A percentile compares a stretch with the other conserved stretches of the same genome.
Evolutionary conservation across 1,284 basidiomycete genomes (phyloP).

Genomic region (Trametes sp.): DNA sequence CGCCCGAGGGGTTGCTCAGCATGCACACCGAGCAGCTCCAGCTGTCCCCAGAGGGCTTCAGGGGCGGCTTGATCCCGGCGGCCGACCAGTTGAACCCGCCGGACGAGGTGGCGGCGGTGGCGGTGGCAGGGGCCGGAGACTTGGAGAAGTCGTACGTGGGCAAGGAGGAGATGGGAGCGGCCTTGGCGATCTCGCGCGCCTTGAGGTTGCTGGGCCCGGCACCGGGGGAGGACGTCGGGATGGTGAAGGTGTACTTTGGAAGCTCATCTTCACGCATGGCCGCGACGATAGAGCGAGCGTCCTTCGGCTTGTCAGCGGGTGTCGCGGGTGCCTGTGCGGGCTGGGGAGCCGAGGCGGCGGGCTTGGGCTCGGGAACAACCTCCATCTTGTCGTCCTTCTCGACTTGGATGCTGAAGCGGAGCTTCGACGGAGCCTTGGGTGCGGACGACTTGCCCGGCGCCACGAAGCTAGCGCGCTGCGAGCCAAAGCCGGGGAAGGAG

Average conservation of each 20-base stretch:
- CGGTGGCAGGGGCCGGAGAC: slow-evolving; percentile 26
- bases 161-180: slow-evolving; percentile 43
- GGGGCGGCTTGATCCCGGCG: slow-evolving; percentile 53
- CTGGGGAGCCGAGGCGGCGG: slow-evolving; percentile 6
- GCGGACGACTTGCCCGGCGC: slow-evolving; percentile 49
- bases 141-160: slow-evolving; percentile 53
- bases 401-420: slow-evolving; percentile 68
- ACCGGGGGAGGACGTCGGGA: slow-evolving; percentile 39
- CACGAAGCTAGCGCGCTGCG: slow-evolving; percentile 16
- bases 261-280: slow-evolving; percentile 34
- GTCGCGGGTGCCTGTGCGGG: slow-evolving; percentile 11
- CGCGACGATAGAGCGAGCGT: slow-evolving; percentile 35
- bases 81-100: slow-evolving; percentile 54
- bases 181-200: slow-evolving; percentile 44
- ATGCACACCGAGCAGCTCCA: slow-evolving; percentile 57
- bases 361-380: slow-evolving; percentile 24
- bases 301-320: slow-evolving; percentile 25
- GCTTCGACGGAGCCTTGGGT: slow-evolving; percentile 76
- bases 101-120: not conserved
- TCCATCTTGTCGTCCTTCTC: slow-evolving; percentile 49
- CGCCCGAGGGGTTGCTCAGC: slow-evolving; percentile 51
- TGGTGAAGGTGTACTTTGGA: slow-evolving; percentile 33
- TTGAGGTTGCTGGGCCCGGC: slow-evolving; percentile 46
- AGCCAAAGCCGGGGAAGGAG: slow-evolving; percentile 26
- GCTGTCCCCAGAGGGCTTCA: slow-evolving; percentile 37